Evolutionary conservation across 2,329 filamentous ascomycete species (phyloP).

Genomic region (Cadophora sp.): DNA sequence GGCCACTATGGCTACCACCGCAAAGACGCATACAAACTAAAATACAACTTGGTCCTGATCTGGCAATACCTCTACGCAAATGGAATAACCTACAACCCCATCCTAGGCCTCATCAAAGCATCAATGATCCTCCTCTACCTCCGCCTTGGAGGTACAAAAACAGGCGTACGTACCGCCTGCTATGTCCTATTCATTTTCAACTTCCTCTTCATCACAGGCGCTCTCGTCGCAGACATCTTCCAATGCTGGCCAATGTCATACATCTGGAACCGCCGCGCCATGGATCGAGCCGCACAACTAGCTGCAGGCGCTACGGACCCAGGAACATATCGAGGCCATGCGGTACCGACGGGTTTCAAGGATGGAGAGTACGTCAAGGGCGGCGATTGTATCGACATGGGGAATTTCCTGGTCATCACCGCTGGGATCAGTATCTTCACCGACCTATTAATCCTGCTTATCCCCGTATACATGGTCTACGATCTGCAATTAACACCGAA

Average conservation of each 20-base stretch:
- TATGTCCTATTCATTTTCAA: constrained; percentile 20
- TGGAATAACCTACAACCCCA: constrained; percentile 54
- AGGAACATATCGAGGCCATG: constrained; percentile 18
- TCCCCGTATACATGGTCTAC: constrained; percentile 36
- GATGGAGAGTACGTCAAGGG: constrained; percentile 30
- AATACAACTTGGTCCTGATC: constrained; percentile 1
- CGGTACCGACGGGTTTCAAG: constrained; percentile 27
- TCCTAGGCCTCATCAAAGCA: constrained; percentile 54
- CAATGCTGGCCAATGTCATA: constrained; percentile 24
- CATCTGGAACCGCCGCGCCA: constrained; percentile 19
- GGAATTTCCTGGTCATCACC: constrained; percentile 29
- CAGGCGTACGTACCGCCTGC: constrained; percentile 21
- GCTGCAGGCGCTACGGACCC: constrained; percentile 28
- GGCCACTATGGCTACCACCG: constrained; percentile 34
- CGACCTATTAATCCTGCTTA: constrained; percentile 33
- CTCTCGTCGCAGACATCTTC: constrained; percentile 14
- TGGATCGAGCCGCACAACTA: constrained; percentile 20
- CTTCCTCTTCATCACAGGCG: not conserved
- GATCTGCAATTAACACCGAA: constrained; percentile 29
- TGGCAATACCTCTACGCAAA: constrained; percentile 32
- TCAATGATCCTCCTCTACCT: constrained; percentile 54
- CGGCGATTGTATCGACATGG: constrained; percentile 31
- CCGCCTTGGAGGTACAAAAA: constrained; percentile 48
- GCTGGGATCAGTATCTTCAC: constrained; percentile 35
- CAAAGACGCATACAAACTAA: constrained; percentile 22